Evolutionary conservation across 441 rosid genomes (phyloP), one percentile per base, ranked within the genome.

Genomic region (Macaranga tanarius): DNA sequence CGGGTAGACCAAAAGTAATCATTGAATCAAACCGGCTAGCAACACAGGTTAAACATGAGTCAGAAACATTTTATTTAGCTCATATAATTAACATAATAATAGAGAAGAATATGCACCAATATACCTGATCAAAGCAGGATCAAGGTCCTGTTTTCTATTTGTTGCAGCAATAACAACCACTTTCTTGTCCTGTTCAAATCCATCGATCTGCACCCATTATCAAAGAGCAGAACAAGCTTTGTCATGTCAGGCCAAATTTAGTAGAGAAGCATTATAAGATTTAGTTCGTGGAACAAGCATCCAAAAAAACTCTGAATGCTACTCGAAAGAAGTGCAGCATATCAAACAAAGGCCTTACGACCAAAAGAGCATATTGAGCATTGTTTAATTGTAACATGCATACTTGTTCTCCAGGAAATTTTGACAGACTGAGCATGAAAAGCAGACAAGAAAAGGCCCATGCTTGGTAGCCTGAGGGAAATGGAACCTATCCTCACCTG

Each of bases 111-210:
- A 50, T 52, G 48, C n/a, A 34, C 15, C 45, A 63, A 47, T 4
- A 20, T 75, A 89, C 99, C 98, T 93, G 71, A 93, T 85, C 67
- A 93, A 80, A 61, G 99, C 97, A 28, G 97, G 92, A 82, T 91
- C 96, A 70, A 93, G 96, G 81, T 93, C 99, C 81, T 89, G 95
- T 84, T 92, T 95, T 79, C 98, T 85, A 78, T 93, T 92, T 69
- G 99, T 95, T 69, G 98, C 98, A 55, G 97, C 98, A 69, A 95
- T 84, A 45, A 95, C 91, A 10, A 91, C 90, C 58, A 91, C 97
- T 76, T 91, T 91, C 79, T 91, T 91, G 59, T 90, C 95, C 74
- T 90, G 95, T 75, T 95, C 97, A 88, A 95, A 92, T 72, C 99
- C 97, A 82, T 95, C 99, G 63, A 90, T 92, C 98, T 95, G 85